Conservation (phyloP, 202 grass and related monocot genomes). For the Carex arenaria region DNA sequence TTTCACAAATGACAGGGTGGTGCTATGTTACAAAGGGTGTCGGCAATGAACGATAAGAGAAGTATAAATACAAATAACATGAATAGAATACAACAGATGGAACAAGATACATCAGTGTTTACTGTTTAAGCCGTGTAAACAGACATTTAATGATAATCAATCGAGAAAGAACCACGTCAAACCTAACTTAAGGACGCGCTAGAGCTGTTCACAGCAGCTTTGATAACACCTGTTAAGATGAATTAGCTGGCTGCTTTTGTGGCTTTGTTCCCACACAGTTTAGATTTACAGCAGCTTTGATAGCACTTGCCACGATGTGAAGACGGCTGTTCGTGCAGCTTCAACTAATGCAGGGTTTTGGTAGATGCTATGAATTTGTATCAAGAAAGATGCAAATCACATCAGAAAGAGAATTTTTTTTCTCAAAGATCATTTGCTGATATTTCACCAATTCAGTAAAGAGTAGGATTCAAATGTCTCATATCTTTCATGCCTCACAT, state of each 20-base stretch:
- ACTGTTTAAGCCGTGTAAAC: background rate
- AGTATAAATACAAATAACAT: slow-evolving; percentile 22
- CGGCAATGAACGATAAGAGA: background rate
- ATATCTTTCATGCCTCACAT: too few relatives aligned
- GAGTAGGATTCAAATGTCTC: too few relatives aligned
- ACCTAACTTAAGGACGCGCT: background rate
- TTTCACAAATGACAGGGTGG: background rate
- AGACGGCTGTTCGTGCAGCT: slow-evolving; percentile 38
- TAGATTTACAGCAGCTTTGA: slow-evolving; percentile 61
- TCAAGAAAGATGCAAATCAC: slow-evolving; percentile 13
- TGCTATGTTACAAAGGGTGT: slow-evolving; percentile 16
- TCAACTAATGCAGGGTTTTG: slow-evolving; percentile 60
- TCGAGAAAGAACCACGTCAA: background rate
- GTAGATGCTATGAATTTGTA: slow-evolving; percentile 42
- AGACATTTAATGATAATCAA: background rate
- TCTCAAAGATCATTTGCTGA: background rate
- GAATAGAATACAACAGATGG: background rate
- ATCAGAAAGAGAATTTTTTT: background rate
- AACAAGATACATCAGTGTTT: background rate
- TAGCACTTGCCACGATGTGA: slow-evolving; percentile 50
- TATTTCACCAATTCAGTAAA: background rate
- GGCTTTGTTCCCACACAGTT: background rate
- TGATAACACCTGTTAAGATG: slow-evolving; percentile 38
- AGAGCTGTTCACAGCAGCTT: slow-evolving; percentile 43
- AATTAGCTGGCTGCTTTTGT: slow-evolving; percentile 37